Evolutionary conservation across 192 early-diverging fungal species (phyloP).

Genomic region (Chytriomyces hyalinus): DNA sequence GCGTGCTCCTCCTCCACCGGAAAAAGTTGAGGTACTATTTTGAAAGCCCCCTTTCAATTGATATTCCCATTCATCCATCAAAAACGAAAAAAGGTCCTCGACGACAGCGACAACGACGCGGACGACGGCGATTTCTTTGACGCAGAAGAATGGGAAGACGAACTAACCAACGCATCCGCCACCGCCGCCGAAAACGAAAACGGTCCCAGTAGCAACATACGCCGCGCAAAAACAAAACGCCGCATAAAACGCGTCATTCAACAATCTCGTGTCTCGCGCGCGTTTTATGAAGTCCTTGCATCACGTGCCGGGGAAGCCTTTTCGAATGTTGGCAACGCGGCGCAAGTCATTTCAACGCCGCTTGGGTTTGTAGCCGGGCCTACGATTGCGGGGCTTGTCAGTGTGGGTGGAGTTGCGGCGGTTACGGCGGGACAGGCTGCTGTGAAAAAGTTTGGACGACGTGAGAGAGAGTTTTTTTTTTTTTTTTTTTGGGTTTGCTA

Average conservation of each 20-base stretch:
- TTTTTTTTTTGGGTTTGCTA: slow-evolving; percentile 9
- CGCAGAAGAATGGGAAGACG: slow-evolving; percentile 16
- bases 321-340: slow-evolving; percentile 36
- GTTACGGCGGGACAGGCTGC: slow-evolving; percentile 32
- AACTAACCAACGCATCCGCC: background rate
- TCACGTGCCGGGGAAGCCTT: slow-evolving; percentile 41
- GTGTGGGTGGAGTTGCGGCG: slow-evolving; percentile 38
- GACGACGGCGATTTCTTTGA: slow-evolving; percentile 33
- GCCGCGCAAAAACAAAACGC: background rate
- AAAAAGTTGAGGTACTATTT: too few species aligned
- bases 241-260: slow-evolving; percentile 1
- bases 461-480: slow-evolving; percentile 31
- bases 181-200: background rate
- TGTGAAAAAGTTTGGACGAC: slow-evolving; percentile 41
- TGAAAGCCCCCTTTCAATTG: too few species aligned
- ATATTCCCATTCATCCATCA: background rate
- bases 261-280: slow-evolving; percentile 16
- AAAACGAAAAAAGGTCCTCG: background rate
- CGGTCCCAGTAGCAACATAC: too few species aligned
- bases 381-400: slow-evolving; percentile 32
- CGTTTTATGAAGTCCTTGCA: slow-evolving; percentile 42
- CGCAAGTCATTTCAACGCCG: slow-evolving; percentile 39
- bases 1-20: too few species aligned
- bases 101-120: slow-evolving; percentile 18
- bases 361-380: slow-evolving; percentile 35